Conservation (phyloP, 2,329 filamentous ascomycete species). For the Thermochaetoides dissita region DNA sequence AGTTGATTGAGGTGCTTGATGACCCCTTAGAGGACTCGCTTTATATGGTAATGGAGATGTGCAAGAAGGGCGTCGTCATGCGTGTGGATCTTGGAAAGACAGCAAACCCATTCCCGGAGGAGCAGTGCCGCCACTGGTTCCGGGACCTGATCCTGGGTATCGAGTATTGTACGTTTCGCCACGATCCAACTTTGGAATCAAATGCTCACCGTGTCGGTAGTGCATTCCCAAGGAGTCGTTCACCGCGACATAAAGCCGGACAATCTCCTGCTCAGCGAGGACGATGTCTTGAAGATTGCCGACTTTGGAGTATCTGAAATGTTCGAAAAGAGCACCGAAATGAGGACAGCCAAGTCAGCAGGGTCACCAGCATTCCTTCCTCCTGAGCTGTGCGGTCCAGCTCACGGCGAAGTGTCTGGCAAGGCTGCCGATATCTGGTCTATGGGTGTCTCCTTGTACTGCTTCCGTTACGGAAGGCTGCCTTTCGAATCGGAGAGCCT, state of each 20-base stretch:
- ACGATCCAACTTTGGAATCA: too few species aligned
- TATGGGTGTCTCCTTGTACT: conserved; percentile 92
- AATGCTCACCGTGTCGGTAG: conserved; percentile 25
- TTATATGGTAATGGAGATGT: conserved; percentile 99
- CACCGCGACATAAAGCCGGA: conserved; percentile 97
- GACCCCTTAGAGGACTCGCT: conserved; percentile 90
- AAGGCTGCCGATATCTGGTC: conserved; percentile 94
- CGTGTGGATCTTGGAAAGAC: conserved; percentile 77
- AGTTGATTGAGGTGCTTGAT: conserved; percentile 84
- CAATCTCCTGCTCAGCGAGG: conserved; percentile 77
- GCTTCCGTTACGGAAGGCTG: conserved; percentile 73
- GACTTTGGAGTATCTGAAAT: conserved; percentile 99
- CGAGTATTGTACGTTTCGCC: conserved; percentile 60
- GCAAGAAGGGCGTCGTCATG: conserved; percentile 95
- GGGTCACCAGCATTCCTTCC: conserved; percentile 91
- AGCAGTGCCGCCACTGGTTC: conserved; percentile 81
- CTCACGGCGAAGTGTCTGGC: conserved; percentile 76
- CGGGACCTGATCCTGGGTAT: conserved; percentile 88
- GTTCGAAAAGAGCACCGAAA: conserved; percentile 73
- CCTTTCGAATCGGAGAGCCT: conserved; percentile 72
- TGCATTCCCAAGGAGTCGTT: conserved; percentile 87
- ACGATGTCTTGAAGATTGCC: conserved; percentile 90
- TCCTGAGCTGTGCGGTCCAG: conserved; percentile 77
- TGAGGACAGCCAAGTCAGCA: conserved; percentile 85
- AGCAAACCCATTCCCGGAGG: conserved; percentile 68